Evolutionary conservation across 352 stramenopile species (phyloP).

Genomic region (Globisporangium canariense): DNA sequence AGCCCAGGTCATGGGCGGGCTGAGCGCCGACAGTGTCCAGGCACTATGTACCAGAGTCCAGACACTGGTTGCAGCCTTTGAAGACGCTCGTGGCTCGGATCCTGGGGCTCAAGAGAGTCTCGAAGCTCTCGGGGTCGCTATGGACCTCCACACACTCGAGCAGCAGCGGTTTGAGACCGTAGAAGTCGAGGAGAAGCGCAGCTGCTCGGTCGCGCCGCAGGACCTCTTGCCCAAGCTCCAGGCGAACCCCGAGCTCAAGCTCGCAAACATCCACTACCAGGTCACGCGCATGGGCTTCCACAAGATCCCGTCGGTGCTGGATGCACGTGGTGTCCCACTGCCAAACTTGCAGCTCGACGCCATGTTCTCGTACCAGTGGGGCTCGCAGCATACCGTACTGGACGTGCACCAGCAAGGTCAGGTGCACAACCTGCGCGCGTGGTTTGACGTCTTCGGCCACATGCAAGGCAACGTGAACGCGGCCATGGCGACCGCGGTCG

Average conservation of each 20-base stretch:
- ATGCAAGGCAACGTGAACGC: conserved; percentile 69
- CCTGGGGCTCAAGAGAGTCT: neutral
- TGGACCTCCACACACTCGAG: conserved; percentile 4
- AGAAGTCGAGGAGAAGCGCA: neutral
- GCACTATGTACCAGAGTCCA: neutral
- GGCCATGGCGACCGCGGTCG: conserved; percentile 52
- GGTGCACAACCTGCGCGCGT: conserved; percentile 36
- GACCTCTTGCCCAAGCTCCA: conserved; percentile 22
- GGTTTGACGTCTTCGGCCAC: conserved; percentile 59
- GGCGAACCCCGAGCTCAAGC: conserved; percentile 17
- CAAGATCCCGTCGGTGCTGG: conserved; percentile 33
- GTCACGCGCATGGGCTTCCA: conserved; percentile 31
- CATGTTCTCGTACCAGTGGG: conserved; percentile 66
- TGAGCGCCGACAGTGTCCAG: neutral
- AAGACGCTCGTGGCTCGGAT: neutral
- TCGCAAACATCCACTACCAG: conserved; percentile 31
- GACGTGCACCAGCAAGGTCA: conserved; percentile 40
- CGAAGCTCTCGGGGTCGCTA: conserved; percentile 20
- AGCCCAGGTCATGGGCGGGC: conserved; percentile 6
- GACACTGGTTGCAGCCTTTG: neutral
- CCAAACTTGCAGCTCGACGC: conserved; percentile 37
- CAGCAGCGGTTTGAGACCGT: neutral
- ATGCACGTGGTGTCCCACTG: conserved; percentile 33
- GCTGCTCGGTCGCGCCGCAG: neutral
- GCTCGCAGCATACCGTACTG: conserved; percentile 33